Evolutionary conservation across 257 asterid species (phyloP).

Genomic region (Petunia axillaris): DNA sequence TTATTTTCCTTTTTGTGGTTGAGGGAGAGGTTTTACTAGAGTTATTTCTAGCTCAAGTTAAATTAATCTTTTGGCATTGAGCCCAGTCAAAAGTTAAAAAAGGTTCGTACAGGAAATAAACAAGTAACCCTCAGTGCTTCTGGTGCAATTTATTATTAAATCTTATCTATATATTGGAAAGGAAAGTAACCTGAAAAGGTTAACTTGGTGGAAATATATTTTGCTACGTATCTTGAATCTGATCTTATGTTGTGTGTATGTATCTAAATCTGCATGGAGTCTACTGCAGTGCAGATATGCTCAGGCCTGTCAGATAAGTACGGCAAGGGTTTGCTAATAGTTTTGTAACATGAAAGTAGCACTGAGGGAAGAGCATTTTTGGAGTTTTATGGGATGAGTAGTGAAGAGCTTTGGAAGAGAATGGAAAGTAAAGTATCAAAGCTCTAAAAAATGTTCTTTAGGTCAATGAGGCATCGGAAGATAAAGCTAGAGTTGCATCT

Average conservation of each 20-base stretch:
- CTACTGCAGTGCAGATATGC: not conserved
- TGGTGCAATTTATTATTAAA: conserved; percentile 19
- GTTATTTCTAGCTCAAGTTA: conserved; percentile 4
- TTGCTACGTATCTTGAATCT: conserved; percentile 17
- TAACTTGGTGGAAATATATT: conserved; percentile 15
- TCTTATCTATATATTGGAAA: conserved; percentile 14
- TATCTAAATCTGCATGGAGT: conserved; percentile 15
- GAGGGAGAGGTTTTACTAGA: not conserved
- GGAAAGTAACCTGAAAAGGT: not conserved
- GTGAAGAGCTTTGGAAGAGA: not conserved
- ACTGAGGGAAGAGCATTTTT: not conserved
- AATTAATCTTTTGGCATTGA: not conserved
- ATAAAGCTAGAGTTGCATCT: conserved; percentile 1
- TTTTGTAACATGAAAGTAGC: conserved; percentile 1
- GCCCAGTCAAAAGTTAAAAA: not conserved
- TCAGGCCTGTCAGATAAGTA: not conserved
- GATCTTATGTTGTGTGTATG: conserved; percentile 17
- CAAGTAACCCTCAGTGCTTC: conserved; percentile 7
- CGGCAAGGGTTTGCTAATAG: not conserved
- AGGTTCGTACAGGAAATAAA: not conserved
- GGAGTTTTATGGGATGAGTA: conserved; percentile 1
- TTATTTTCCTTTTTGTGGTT: not conserved
- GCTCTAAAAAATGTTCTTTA: not conserved
- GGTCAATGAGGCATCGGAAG: not conserved
- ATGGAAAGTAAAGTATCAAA: not conserved